Conservation (phyloP, 2,329 filamentous ascomycete genomes). For the Trichoderma oligosporum region DNA sequence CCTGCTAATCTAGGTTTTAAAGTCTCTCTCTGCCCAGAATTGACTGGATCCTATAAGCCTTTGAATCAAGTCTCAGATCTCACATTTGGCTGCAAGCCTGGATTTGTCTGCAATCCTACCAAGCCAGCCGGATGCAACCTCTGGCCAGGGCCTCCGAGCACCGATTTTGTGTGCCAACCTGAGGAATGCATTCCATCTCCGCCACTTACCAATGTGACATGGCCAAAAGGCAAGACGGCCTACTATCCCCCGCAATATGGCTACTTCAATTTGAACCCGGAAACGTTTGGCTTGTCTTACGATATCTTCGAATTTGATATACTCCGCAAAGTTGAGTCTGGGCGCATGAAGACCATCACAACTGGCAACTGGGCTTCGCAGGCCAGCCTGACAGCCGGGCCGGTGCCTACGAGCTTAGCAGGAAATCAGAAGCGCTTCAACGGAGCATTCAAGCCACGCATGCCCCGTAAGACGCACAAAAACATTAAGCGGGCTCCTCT, state of each 20-base stretch:
- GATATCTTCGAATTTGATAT: slow-evolving; percentile 54
- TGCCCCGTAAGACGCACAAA: slow-evolving; percentile 23
- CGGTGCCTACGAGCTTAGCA: slow-evolving; percentile 21
- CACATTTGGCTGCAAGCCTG: slow-evolving; percentile 53
- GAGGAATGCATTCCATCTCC: slow-evolving; percentile 45
- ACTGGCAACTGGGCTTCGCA: slow-evolving; percentile 57
- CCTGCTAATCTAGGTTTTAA: slow-evolving; percentile 29
- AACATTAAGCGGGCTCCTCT: slow-evolving; percentile 40
- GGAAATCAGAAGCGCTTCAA: slow-evolving; percentile 2
- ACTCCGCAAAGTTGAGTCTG: slow-evolving; percentile 35
- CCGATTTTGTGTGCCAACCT: slow-evolving; percentile 46
- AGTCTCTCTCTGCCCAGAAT: slow-evolving; percentile 43
- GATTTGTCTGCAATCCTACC: slow-evolving; percentile 50
- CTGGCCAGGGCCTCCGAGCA: slow-evolving; percentile 45
- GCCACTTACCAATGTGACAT: slow-evolving; percentile 34
- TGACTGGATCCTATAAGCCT: slow-evolving; percentile 36
- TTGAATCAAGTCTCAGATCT: slow-evolving; percentile 39
- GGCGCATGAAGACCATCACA: slow-evolving; percentile 42
- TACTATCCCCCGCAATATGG: slow-evolving; percentile 50
- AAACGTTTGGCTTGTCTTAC: slow-evolving; percentile 59
- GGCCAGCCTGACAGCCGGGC: slow-evolving; percentile 40
- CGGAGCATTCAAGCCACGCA: slow-evolving; percentile 14
- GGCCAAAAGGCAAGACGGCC: slow-evolving; percentile 43
- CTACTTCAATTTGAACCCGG: slow-evolving; percentile 63
- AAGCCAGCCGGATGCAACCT: slow-evolving; percentile 49